Evolutionary conservation across 306 rosid genomes (phyloP), one percentile per base, ranked within the genome.

Genomic region (Spatholobus suberectus): DNA sequence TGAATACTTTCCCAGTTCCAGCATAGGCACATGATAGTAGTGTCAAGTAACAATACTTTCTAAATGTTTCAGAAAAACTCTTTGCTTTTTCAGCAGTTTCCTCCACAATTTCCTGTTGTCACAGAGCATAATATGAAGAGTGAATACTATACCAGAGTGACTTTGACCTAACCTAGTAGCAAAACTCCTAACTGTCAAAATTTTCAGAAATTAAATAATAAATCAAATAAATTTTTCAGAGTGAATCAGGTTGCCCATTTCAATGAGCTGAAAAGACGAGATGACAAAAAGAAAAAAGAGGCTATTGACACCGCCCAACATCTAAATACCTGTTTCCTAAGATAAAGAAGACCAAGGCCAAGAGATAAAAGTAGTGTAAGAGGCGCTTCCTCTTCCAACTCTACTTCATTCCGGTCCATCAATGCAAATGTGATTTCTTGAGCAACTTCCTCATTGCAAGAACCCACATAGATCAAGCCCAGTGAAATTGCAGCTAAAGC

Each of bases 1-100:
- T 91, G 38, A 93, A 91, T 74, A 95, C 98, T 88, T 93, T 95
- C 83, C 98, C 98, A 10, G 98, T 95, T 88, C 98, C 98, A 8
- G 98, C 97, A 82, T 93, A 95, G 54, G 98, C 98, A 82, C 97
- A 95, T 51, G 98, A 93, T 73, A 95, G 91, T 52, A 93, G 86
- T 54, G 96, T 91, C 98, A 95, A 90, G 79, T 95, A 97, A 65
- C 97, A 90, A 69, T 95, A 85, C 89, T 92, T 93, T 61, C 97
- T 89, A 69, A 95, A 91, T 84, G 93, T 95, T 86, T 91, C 97
- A 84, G 91, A 81, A 66, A 95, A 95, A 21, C 94, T 93, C 90
- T 93, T 95, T 32, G 97, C 94, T 29, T 29, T 29, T 29, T 29
- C n/a, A n/a, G n/a, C n/a, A 13, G 97, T 95, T 78, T 94, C 97